A percentile compares a stretch with the other conserved stretches of the same genome.
These are phyloP conservation scores for Alternaria atra DNA, from an alignment of 2,329 filamentous ascomycete species.

Conservation along the genomic window DNA sequence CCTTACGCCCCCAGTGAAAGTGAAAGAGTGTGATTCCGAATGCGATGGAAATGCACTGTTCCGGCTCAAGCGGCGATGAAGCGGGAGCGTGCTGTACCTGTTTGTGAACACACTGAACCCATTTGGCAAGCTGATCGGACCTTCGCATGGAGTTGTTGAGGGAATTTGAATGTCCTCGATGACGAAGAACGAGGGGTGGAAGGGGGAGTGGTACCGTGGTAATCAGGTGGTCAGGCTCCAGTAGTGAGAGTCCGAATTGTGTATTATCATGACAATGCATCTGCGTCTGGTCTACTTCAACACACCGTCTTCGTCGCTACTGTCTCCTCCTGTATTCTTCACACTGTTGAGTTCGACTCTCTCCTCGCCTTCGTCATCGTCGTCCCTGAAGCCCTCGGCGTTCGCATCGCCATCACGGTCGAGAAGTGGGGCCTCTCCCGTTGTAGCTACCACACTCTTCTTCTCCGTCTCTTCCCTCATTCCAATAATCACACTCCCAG, in stretches of 20 bases:
- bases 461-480: constrained; percentile 66
- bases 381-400: constrained; percentile 48
- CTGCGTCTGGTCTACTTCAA: constrained; percentile 32
- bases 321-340: constrained; percentile 27
- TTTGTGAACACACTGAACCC: background rate
- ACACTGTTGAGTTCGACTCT: constrained; percentile 44
- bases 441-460: constrained; percentile 38
- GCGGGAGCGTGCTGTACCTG: background rate
- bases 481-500: constrained; percentile 80
- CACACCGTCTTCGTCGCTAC: constrained; percentile 44
- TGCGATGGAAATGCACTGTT: background rate
- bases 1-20: background rate
- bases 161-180: background rate
- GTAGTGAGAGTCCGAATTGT: constrained; percentile 3
- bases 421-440: constrained; percentile 33
- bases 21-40: background rate
- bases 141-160: background rate
- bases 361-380: constrained; percentile 29
- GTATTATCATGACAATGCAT: background rate
- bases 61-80: constrained; percentile 1
- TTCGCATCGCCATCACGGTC: constrained; percentile 25
- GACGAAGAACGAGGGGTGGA: background rate
- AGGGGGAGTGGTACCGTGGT: background rate
- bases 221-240: constrained; percentile 1
- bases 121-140: background rate